Conservation (phyloP, 768 basidiomycete genomes). For the Mycena latifolia region DNA sequence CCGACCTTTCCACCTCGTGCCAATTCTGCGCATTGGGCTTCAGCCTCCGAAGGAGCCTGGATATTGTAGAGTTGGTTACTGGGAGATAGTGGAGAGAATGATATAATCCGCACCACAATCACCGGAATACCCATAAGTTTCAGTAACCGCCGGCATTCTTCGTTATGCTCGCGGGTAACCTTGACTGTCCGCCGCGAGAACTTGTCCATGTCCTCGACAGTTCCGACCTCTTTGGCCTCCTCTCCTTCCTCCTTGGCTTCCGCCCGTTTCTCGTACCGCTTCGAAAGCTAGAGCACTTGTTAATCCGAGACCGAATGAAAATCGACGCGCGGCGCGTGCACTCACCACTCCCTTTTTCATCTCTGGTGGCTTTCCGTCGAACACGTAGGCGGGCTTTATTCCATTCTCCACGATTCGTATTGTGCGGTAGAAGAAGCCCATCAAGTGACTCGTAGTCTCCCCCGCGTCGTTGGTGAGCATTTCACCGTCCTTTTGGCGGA, state of each 20-base stretch:
- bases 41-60: conserved; percentile 98
- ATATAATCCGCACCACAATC: conserved; percentile 73
- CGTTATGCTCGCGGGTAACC: conserved; percentile 96
- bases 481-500: conserved; percentile 96
- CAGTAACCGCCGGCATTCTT: conserved; percentile 90
- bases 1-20: conserved; percentile 93
- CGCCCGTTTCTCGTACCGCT: conserved; percentile 92
- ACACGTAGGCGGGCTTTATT: conserved; percentile 97
- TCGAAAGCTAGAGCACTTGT: conserved; percentile 77
- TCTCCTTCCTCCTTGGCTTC: conserved; percentile 96
- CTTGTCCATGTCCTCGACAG: conserved; percentile 92
- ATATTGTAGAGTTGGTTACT: conserved; percentile 14
- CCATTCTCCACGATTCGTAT: conserved; percentile 99
- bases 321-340: conserved; percentile 38
- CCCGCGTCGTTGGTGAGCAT: conserved; percentile 97
- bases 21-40: conserved; percentile 98
- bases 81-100: conserved; percentile 3
- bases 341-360: conserved; percentile 96
- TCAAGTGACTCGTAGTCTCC: conserved; percentile 97
- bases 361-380: conserved; percentile 98
- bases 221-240: conserved; percentile 97
- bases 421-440: conserved; percentile 99
- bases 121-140: conserved; percentile 97
- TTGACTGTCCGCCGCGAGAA: conserved; percentile 93
- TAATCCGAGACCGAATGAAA: not conserved